These are phyloP conservation scores for Cnidoscolus chayamansa DNA, from an alignment of 441 rosid genomes.

Conservation along the genomic window DNA sequence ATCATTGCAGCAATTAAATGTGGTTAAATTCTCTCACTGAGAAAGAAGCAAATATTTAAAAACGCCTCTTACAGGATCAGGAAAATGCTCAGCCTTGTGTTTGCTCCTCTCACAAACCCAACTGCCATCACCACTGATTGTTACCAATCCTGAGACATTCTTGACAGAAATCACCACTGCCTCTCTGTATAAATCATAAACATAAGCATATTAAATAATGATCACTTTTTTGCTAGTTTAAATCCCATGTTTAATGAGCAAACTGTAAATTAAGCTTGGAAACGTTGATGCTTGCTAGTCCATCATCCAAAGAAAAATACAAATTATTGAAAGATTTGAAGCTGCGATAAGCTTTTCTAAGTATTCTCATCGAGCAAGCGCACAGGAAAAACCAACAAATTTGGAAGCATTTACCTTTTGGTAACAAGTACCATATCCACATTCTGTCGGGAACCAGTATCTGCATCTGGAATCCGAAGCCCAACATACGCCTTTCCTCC, in stretches of 20 bases:
- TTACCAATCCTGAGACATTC: constrained; percentile 66
- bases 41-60: not conserved
- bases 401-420: constrained; percentile 42
- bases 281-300: not conserved
- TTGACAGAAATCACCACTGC: constrained; percentile 66
- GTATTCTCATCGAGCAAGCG: not conserved
- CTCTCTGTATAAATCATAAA: constrained; percentile 42
- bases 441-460: constrained; percentile 65
- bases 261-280: constrained; percentile 2
- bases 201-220: not conserved
- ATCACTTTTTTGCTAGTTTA: not conserved
- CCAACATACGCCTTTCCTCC: constrained; percentile 80
- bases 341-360: not conserved
- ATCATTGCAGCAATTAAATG: not conserved
- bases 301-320: not conserved
- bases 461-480: constrained; percentile 88
- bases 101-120: constrained; percentile 61
- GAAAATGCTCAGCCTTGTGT: constrained; percentile 39
- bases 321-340: not conserved
- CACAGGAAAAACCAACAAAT: not conserved
- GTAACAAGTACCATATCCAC: constrained; percentile 70
- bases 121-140: constrained; percentile 68
- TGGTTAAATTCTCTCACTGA: not conserved
- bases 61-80: constrained; percentile 65
- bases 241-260: not conserved